These are phyloP conservation scores for Bruguiera sexangula DNA, from an alignment of 345 rosid genomes.

Conservation along the genomic window DNA sequence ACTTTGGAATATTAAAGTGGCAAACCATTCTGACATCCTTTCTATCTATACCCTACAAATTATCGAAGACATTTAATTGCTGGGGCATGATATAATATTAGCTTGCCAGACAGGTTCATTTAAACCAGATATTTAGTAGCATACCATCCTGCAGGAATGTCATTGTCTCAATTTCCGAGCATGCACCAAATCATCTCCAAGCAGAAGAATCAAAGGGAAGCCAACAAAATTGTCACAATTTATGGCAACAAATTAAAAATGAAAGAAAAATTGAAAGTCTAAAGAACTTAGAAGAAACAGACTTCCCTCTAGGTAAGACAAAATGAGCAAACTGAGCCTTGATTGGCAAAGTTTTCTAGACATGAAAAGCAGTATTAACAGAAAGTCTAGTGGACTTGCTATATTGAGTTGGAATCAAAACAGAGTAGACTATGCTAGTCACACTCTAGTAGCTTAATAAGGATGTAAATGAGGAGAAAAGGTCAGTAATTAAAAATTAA, in stretches of 20 bases:
- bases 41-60: conserved; percentile 81
- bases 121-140: conserved; percentile 20
- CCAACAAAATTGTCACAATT: conserved; percentile 34
- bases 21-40: conserved; percentile 93
- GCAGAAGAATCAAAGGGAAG: conserved; percentile 30
- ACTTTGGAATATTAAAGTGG: conserved; percentile 89
- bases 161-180: conserved; percentile 36
- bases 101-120: neutral
- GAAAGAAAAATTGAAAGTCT: conserved; percentile 1
- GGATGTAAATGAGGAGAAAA: neutral
- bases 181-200: conserved; percentile 51
- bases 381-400: neutral
- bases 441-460: neutral
- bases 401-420: neutral
- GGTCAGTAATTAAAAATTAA: neutral
- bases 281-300: neutral
- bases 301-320: neutral
- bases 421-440: neutral
- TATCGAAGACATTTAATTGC: conserved; percentile 22
- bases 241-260: conserved; percentile 10
- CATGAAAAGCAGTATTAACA: neutral
- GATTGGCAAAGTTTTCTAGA: neutral
- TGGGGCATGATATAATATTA: conserved; percentile 6
- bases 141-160: conserved; percentile 83
- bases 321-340: neutral